Evolutionary conservation across 2,329 filamentous ascomycete genomes (phyloP).

Genomic region (Aspergillus pseudonomiae): DNA sequence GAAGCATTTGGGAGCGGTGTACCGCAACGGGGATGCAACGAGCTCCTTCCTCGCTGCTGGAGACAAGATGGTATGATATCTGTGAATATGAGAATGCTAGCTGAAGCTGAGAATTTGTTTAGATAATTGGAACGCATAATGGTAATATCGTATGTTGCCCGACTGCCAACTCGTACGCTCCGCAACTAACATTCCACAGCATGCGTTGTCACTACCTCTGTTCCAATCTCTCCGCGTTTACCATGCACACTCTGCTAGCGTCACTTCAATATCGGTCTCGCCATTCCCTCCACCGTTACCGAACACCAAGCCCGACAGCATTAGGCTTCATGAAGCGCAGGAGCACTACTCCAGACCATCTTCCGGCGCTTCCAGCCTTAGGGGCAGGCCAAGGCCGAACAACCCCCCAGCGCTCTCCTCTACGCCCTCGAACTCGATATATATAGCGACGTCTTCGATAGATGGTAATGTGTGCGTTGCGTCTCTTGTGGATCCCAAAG

Average conservation of each 20-base stretch:
- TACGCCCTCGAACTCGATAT: conserved; percentile 85
- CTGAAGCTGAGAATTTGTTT: conserved; percentile 40
- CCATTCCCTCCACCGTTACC: conserved; percentile 71
- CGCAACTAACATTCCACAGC: conserved; percentile 53
- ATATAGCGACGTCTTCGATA: conserved; percentile 90
- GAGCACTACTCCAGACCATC: conserved; percentile 27
- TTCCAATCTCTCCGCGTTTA: conserved; percentile 84
- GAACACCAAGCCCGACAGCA: conserved; percentile 41
- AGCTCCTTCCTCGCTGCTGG: conserved; percentile 87
- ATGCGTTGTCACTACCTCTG: conserved; percentile 80
- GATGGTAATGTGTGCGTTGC: conserved; percentile 95
- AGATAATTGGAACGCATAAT: conserved; percentile 94
- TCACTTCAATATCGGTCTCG: conserved; percentile 87
- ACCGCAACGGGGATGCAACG: conserved; percentile 93
- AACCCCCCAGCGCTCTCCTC: conserved; percentile 58
- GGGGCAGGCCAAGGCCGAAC: conserved; percentile 29
- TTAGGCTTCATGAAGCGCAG: conserved; percentile 36
- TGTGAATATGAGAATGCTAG: conserved; percentile 6
- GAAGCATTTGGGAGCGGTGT: conserved; percentile 74
- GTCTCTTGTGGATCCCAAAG: conserved; percentile 82
- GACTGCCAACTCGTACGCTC: background rate
- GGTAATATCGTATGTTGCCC: conserved; percentile 78
- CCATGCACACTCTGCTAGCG: conserved; percentile 87
- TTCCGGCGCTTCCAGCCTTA: conserved; percentile 34
- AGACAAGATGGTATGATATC: conserved; percentile 82